Evolutionary conservation across 495 filamentous ascomycete species (phyloP).

Genomic region (Podospora pseudoanserina): DNA sequence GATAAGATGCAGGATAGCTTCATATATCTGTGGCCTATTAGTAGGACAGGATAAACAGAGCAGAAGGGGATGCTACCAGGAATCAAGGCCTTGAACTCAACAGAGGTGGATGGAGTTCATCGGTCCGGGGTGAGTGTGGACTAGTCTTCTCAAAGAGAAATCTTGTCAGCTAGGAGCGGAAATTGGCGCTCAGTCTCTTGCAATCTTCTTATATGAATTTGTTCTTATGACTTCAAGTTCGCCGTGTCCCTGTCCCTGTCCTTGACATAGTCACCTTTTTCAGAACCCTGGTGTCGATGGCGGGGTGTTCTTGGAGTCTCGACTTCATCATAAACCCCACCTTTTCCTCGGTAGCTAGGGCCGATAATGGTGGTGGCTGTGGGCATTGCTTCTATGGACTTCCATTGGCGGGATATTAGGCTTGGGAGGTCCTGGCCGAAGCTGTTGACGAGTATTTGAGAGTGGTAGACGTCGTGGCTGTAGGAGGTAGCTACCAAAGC

Average conservation of each 20-base stretch:
- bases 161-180: too few species aligned
- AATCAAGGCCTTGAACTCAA: too few species aligned
- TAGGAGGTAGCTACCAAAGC: conserved; percentile 48
- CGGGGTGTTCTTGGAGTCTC: conserved; percentile 4
- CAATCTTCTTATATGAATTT: too few species aligned
- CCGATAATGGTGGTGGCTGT: not conserved
- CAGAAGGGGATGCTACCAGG: too few species aligned
- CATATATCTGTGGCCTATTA: too few species aligned
- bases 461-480: conserved; percentile 47
- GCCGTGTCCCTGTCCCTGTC: not conserved
- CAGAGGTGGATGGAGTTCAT: too few species aligned
- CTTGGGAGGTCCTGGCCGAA: not conserved
- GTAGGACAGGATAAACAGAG: too few species aligned
- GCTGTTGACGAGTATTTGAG: conserved; percentile 27
- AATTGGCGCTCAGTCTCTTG: too few species aligned
- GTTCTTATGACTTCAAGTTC: not conserved
- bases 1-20: too few species aligned
- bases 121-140: too few species aligned
- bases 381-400: not conserved
- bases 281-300: conserved; percentile 3
- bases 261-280: conserved; percentile 1
- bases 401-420: not conserved
- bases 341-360: not conserved
- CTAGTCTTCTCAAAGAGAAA: too few species aligned
- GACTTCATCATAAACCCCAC: not conserved